These are phyloP conservation scores for Evernia prunastri DNA, from an alignment of 495 filamentous ascomycete species.

Conservation along the genomic window DNA sequence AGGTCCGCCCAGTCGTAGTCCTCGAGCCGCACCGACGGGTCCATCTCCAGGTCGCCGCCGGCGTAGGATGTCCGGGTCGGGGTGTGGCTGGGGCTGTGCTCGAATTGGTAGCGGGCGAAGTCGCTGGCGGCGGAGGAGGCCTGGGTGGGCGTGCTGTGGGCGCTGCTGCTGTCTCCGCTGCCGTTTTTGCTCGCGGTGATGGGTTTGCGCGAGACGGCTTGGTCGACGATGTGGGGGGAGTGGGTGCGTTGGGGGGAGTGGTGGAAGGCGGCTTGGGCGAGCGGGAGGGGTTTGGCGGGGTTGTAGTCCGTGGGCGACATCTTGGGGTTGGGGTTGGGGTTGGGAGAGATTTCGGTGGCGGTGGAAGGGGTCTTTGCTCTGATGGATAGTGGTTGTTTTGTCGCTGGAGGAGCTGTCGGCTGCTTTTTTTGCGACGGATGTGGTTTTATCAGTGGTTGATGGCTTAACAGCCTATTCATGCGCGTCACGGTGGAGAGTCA, in stretches of 20 bases:
- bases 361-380: not conserved
- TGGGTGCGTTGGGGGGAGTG: slow-evolving; percentile 4
- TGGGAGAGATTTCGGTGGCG: not conserved
- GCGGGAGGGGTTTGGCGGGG: not conserved
- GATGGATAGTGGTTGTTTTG: not conserved
- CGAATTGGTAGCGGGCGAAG: slow-evolving; percentile 15
- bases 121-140: not conserved
- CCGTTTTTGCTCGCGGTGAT: slow-evolving; percentile 7
- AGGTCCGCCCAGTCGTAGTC: slow-evolving; percentile 22
- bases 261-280: not conserved
- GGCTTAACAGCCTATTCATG: slow-evolving; percentile 6
- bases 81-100: slow-evolving; percentile 11
- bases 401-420: not conserved
- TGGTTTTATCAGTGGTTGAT: not conserved
- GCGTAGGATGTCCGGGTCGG: slow-evolving; percentile 7
- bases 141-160: not conserved
- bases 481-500: not conserved
- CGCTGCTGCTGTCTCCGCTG: not conserved
- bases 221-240: slow-evolving; percentile 14
- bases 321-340: not conserved
- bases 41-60: slow-evolving; percentile 18
- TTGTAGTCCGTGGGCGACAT: slow-evolving; percentile 10
- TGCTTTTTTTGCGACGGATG: not conserved
- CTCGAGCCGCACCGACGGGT: slow-evolving; percentile 21
- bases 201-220: slow-evolving; percentile 20